phyloP scores from a whole-genome alignment of 2,329 filamentous ascomycete genomes.

The Arthroderma uncinatum region DNA sequence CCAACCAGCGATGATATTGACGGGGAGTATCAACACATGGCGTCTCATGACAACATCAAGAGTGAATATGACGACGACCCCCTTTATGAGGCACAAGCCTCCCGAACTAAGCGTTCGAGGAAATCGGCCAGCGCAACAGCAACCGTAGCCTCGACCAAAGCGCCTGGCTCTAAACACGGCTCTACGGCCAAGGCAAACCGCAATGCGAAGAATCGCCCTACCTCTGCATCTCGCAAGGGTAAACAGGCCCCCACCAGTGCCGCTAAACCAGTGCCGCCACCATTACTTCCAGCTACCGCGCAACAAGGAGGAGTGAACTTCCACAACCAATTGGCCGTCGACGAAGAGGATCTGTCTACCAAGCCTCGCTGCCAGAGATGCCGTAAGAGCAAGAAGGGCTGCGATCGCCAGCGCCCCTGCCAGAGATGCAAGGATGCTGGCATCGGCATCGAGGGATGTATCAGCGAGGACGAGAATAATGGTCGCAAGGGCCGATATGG shows the following conservation, averaged over 20 bases:
- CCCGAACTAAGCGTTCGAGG: conserved; percentile 45
- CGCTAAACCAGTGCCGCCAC: conserved; percentile 46
- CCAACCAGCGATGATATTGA: conserved; percentile 53
- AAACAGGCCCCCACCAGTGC: conserved; percentile 22
- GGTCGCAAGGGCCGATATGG: conserved; percentile 89
- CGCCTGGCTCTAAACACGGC: conserved; percentile 6
- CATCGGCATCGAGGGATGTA: conserved; percentile 81
- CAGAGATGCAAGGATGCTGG: conserved; percentile 93
- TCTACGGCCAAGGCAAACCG: conserved; percentile 15
- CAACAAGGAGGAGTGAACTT: conserved; percentile 44
- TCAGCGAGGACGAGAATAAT: conserved; percentile 96
- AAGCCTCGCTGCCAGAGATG: conserved; percentile 97
- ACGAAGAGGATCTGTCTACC: conserved; percentile 83
- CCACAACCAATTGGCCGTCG: conserved; percentile 50
- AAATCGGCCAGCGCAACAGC: conserved; percentile 30
- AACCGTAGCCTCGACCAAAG: conserved; percentile 21
- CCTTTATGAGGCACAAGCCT: conserved; percentile 28
- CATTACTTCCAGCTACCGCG: conserved; percentile 45
- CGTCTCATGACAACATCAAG: conserved; percentile 43
- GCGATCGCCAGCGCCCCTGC: conserved; percentile 90
- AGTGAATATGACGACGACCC: conserved; percentile 41
- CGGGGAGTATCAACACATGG: conserved; percentile 43
- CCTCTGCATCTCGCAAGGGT: conserved; percentile 28
- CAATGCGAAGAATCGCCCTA: conserved; percentile 16
- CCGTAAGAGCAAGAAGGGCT: conserved; percentile 99